A percentile compares a stretch with the other conserved stretches of the same genome.
These are phyloP conservation scores for Mortierella sp. DNA, from an alignment of 371 early-diverging fungal genomes.

Conservation along the genomic window DNA sequence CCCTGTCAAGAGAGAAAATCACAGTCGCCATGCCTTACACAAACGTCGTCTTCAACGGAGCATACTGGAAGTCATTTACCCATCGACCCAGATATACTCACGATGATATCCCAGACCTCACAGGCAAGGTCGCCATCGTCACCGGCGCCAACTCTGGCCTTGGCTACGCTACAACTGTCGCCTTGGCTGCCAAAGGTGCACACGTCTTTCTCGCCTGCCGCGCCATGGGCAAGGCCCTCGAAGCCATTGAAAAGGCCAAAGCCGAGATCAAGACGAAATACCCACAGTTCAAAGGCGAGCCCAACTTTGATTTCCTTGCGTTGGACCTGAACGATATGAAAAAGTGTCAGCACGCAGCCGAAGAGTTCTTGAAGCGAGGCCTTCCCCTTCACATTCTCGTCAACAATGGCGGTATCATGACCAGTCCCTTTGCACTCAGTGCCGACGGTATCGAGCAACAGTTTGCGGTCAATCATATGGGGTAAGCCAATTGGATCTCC, in stretches of 20 bases:
- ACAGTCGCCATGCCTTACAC: slow-evolving; percentile 35
- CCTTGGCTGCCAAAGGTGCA: slow-evolving; percentile 71
- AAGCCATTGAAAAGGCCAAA: slow-evolving; percentile 63
- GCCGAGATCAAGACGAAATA: slow-evolving; percentile 42
- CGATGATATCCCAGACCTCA: slow-evolving; percentile 68
- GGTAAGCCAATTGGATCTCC: slow-evolving; percentile 36
- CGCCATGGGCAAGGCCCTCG: slow-evolving; percentile 57
- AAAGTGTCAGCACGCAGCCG: slow-evolving; percentile 65
- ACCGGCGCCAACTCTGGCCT: slow-evolving; percentile 82
- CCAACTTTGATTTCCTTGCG: slow-evolving; percentile 60
- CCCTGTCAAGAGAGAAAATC: not conserved
- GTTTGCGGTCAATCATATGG: slow-evolving; percentile 52
- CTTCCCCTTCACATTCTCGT: slow-evolving; percentile 70
- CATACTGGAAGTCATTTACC: slow-evolving; percentile 46
- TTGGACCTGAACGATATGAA: slow-evolving; percentile 69
- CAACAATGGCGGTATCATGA: slow-evolving; percentile 82
- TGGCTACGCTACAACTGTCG: slow-evolving; percentile 68
- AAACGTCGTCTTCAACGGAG: slow-evolving; percentile 33
- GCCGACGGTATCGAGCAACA: slow-evolving; percentile 77
- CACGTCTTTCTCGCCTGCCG: slow-evolving; percentile 74
- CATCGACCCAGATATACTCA: slow-evolving; percentile 38
- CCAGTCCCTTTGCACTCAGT: slow-evolving; percentile 67
- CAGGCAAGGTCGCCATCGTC: slow-evolving; percentile 74
- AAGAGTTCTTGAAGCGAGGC: slow-evolving; percentile 58
- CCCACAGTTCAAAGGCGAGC: slow-evolving; percentile 11